Percentiles rank a stretch among this genome's conserved stretches.
phyloP scores from a whole-genome alignment of 164 flowering plant genomes.

The Umbilicus rupestris region DNA sequence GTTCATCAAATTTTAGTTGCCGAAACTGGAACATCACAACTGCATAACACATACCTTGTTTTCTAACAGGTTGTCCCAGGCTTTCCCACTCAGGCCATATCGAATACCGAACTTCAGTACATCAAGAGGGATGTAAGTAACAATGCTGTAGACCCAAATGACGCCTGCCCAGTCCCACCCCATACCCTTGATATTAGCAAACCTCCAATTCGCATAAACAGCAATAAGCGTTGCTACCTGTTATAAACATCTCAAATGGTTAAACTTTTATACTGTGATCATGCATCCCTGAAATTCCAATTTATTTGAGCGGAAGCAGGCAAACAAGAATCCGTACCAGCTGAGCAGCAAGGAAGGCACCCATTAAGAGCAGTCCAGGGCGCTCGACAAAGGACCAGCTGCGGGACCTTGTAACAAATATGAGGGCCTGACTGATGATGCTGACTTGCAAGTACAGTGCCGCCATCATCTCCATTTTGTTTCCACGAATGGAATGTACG shows the following conservation, averaged over 20 bases:
- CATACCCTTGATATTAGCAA: slow-evolving; percentile 28
- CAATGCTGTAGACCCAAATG: slow-evolving; percentile 40
- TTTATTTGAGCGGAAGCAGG: neutral
- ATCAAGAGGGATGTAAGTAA: slow-evolving; percentile 37
- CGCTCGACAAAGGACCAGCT: slow-evolving; percentile 50
- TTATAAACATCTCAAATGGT: neutral
- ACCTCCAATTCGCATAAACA: slow-evolving; percentile 46
- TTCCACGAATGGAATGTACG: slow-evolving; percentile 23
- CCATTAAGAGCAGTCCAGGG: slow-evolving; percentile 36
- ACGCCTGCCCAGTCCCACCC: slow-evolving; percentile 61
- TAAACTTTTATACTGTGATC: neutral
- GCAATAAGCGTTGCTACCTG: slow-evolving; percentile 47
- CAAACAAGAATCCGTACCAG: slow-evolving; percentile 21
- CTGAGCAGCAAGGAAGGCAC: slow-evolving; percentile 39
- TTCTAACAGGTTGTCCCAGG: slow-evolving; percentile 43
- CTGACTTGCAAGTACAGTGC: slow-evolving; percentile 48
- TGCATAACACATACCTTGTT: slow-evolving; percentile 28
- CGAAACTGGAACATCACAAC: neutral
- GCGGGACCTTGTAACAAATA: slow-evolving; percentile 48
- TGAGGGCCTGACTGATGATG: slow-evolving; percentile 45
- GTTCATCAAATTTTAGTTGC: neutral
- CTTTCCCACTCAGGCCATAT: slow-evolving; percentile 35
- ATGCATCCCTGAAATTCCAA: neutral
- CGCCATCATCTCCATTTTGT: slow-evolving; percentile 32
- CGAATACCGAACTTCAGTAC: slow-evolving; percentile 35